Conservation (phyloP, 176 grass and related monocot genomes). For the Carex littledalei region DNA sequence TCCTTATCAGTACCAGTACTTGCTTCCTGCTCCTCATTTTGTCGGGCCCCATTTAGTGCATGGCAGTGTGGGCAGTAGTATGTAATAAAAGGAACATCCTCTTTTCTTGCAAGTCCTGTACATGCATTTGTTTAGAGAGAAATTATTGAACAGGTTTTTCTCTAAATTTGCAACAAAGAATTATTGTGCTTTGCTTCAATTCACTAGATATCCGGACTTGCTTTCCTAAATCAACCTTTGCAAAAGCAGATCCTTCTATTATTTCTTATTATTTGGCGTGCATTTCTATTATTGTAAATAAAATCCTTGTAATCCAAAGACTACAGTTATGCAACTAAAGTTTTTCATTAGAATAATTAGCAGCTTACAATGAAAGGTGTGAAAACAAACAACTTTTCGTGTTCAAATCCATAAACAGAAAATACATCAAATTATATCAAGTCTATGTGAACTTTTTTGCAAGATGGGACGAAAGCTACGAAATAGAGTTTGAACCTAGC, state of each 20-base stretch:
- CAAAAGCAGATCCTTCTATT: background rate
- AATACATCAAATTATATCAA: background rate
- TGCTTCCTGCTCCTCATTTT: slow-evolving; percentile 44
- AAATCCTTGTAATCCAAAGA: background rate
- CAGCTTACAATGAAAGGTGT: background rate
- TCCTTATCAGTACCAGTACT: slow-evolving; percentile 48
- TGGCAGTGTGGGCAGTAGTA: slow-evolving; percentile 91
- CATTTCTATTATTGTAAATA: background rate
- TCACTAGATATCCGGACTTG: background rate
- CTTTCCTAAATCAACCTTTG: background rate
- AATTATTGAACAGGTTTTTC: background rate
- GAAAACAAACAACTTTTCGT: background rate
- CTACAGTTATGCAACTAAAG: background rate
- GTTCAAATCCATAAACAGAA: background rate
- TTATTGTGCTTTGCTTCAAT: background rate
- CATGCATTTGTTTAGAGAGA: slow-evolving; percentile 5
- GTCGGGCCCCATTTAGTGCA: slow-evolving; percentile 53
- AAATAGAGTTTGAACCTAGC: background rate
- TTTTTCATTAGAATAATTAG: background rate
- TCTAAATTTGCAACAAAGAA: background rate
- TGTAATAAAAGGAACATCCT: slow-evolving; percentile 74
- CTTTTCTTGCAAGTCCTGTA: slow-evolving; percentile 80
- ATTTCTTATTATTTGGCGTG: background rate
- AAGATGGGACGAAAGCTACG: background rate
- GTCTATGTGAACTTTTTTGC: background rate